phyloP scores from a whole-genome alignment of 495 filamentous ascomycete genomes.

The Barbatosphaeria neglecta region DNA sequence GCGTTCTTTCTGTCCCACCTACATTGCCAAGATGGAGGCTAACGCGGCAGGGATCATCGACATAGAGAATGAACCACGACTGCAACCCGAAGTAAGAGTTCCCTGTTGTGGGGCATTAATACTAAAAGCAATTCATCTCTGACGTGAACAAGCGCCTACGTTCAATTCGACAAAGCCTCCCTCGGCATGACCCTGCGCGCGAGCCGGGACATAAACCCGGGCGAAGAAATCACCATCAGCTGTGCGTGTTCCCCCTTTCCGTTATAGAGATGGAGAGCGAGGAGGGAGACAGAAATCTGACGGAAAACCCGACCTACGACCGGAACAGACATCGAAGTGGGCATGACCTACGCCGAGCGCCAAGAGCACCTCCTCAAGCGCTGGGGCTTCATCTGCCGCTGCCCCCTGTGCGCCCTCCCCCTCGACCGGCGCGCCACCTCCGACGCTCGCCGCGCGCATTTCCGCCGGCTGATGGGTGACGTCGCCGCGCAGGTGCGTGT shows the following conservation, averaged over 20 bases:
- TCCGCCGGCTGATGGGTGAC: neutral
- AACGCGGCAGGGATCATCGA: too few species aligned
- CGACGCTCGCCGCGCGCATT: neutral
- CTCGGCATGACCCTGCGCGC: neutral
- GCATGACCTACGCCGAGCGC: neutral
- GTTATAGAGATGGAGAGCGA: too few species aligned
- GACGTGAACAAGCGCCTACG: too few species aligned
- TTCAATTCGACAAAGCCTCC: neutral
- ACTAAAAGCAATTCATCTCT: too few species aligned
- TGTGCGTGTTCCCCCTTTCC: conserved; percentile 7
- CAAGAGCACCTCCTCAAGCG: neutral
- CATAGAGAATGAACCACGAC: neutral
- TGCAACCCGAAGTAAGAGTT: neutral
- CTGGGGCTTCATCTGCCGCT: conserved; percentile 1
- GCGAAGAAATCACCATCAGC: conserved; percentile 26
- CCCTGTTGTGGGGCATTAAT: too few species aligned
- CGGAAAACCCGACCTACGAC: too few species aligned
- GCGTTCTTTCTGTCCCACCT: neutral
- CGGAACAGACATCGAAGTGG: neutral
- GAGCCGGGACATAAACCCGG: conserved; percentile 7
- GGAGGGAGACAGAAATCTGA: too few species aligned
- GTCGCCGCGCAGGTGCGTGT: neutral
- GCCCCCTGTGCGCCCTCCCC: neutral
- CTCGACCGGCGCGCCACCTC: neutral
- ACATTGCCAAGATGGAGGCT: too few species aligned